Evolutionary conservation across 164 flowering plant species (phyloP).

Genomic region (Stephania yunnanensis): DNA sequence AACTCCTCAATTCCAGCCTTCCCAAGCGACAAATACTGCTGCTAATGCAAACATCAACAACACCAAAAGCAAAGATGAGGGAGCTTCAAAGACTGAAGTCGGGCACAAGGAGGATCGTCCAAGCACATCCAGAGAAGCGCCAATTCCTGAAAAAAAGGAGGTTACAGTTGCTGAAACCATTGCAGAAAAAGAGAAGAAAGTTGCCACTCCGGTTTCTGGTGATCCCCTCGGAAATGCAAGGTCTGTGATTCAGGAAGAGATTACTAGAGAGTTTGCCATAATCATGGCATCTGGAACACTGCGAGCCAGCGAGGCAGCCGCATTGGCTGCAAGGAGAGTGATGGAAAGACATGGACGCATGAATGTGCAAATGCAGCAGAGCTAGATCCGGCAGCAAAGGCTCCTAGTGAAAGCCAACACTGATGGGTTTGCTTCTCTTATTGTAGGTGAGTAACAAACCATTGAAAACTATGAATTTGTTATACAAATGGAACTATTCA

Average conservation of each 20-base stretch:
- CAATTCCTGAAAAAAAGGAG: background rate
- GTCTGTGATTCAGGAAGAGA: constrained; percentile 81
- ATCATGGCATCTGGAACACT: constrained; percentile 83
- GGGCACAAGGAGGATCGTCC: background rate
- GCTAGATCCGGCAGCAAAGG: constrained; percentile 15
- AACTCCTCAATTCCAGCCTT: constrained; percentile 63
- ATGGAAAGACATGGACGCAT: constrained; percentile 72
- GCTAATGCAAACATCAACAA: constrained; percentile 4
- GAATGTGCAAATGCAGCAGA: constrained; percentile 32
- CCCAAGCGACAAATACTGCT: background rate
- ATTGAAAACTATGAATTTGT: background rate
- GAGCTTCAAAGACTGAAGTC: background rate
- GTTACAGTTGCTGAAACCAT: constrained; percentile 26
- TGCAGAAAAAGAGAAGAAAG: constrained; percentile 12
- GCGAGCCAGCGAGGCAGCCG: constrained; percentile 95
- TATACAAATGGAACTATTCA: background rate
- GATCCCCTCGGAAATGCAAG: constrained; percentile 80
- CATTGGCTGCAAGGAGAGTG: constrained; percentile 80
- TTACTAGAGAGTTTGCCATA: constrained; percentile 65
- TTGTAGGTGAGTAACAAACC: background rate
- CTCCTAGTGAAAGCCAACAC: background rate
- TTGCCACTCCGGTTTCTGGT: constrained; percentile 16
- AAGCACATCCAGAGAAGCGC: constrained; percentile 1
- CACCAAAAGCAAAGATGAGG: background rate
- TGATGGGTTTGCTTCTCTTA: background rate